Conservation (phyloP, 441 rosid genomes). For the Daphne laureola region DNA sequence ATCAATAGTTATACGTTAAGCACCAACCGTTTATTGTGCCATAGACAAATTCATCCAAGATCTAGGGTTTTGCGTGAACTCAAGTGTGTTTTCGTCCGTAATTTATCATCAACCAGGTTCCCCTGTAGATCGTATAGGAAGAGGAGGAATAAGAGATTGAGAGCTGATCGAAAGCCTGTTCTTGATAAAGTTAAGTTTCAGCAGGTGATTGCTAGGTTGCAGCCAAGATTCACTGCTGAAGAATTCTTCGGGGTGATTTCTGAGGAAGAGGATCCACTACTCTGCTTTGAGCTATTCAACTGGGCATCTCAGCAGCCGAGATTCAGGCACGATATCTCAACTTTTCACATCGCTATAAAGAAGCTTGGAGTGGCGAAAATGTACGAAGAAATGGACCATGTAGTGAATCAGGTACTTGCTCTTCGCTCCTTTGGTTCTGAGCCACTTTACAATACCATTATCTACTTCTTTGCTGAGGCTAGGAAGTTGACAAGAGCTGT, state of each 20-base stretch:
- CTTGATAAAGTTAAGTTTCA: constrained; percentile 49
- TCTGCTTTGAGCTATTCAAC: constrained; percentile 70
- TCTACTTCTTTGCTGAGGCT: constrained; percentile 71
- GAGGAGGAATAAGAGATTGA: constrained; percentile 50
- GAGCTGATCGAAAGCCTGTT: constrained; percentile 36
- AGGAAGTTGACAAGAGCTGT: constrained; percentile 82
- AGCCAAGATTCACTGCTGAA: constrained; percentile 64
- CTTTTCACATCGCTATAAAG: constrained; percentile 63
- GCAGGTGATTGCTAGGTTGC: constrained; percentile 42
- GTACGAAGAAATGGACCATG: constrained; percentile 82
- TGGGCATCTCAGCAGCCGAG: constrained; percentile 85
- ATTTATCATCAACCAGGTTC: constrained; percentile 38
- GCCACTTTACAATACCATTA: constrained; percentile 58
- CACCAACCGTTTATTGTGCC: not conserved
- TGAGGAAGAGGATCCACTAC: constrained; percentile 55
- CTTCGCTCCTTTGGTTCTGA: constrained; percentile 62
- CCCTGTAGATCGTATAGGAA: constrained; percentile 54
- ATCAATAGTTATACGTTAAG: too few species aligned
- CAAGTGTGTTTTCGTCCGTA: constrained; percentile 14
- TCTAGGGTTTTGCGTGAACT: constrained; percentile 1
- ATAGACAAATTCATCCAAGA: constrained; percentile 4
- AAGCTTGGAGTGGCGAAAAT: constrained; percentile 81
- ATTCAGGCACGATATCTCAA: constrained; percentile 52
- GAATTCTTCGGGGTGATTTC: constrained; percentile 51
- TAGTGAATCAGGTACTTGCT: constrained; percentile 74